phyloP scores from a whole-genome alignment of 495 filamentous ascomycete species.

The Hypoxylon cercidicola region DNA sequence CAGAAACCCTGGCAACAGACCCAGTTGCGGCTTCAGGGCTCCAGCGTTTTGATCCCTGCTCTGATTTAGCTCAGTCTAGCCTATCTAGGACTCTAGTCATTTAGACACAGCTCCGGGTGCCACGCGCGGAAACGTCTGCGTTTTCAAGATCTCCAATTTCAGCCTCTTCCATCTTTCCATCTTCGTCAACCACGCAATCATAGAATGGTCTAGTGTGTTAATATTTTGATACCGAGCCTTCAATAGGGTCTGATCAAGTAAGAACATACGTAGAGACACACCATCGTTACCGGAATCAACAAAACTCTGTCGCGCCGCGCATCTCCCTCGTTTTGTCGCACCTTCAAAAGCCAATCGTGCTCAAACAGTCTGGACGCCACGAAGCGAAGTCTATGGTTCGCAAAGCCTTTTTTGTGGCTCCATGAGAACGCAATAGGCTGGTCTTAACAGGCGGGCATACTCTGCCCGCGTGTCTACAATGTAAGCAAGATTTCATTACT shows the following conservation, averaged over 20 bases:
- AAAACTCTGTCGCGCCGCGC: too few species aligned
- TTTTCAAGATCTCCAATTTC: slow-evolving; percentile 46
- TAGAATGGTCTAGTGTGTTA: slow-evolving; percentile 3
- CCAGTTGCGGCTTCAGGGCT: slow-evolving; percentile 27
- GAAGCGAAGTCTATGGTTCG: slow-evolving; percentile 10
- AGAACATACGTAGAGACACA: too few species aligned
- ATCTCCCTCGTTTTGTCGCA: slow-evolving; percentile 1
- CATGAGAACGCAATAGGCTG: slow-evolving; percentile 35
- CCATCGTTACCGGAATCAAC: too few species aligned
- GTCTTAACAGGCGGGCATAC: slow-evolving; percentile 29
- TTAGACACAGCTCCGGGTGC: slow-evolving; percentile 29
- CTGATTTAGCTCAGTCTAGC: slow-evolving; percentile 25
- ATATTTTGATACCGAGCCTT: slow-evolving; percentile 8
- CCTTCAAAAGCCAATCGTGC: slow-evolving; percentile 4
- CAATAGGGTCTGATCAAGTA: background rate
- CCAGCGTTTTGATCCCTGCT: slow-evolving; percentile 35
- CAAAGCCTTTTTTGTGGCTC: slow-evolving; percentile 4
- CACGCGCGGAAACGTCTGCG: slow-evolving; percentile 38
- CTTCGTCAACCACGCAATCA: slow-evolving; percentile 30
- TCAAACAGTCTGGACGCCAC: background rate
- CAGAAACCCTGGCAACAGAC: too few species aligned
- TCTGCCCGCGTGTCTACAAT: slow-evolving; percentile 27
- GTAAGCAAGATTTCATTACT: slow-evolving; percentile 18
- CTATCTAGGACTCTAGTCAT: slow-evolving; percentile 29
- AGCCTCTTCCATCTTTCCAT: slow-evolving; percentile 39